Evolutionary conservation across 2,329 filamentous ascomycete species (phyloP), one percentile per base, ranked within the genome.

Genomic region (Beauveria asiatica): DNA sequence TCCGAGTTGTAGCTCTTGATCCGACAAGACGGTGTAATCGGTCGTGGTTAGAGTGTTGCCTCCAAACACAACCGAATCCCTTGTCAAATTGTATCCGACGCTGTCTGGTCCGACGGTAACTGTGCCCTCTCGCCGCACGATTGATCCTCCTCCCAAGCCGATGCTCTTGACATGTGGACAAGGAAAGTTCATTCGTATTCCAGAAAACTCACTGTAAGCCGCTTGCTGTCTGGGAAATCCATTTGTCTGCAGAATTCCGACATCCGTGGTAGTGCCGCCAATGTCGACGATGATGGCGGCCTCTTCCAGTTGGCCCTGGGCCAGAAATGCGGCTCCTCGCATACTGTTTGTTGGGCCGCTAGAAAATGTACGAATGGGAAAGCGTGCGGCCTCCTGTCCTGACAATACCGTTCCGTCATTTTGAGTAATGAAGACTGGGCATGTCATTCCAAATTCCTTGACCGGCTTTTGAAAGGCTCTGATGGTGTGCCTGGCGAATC

Each of bases 221-320:
- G 83, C 81, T 54, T 83, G 80, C 67, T 86, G 82, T 37, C 84
- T 76, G 0, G 85, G 86, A 54, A 88, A 85, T 0, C 85, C 85
- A 53, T 81, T 86, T 0, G 80, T 75, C 7, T 84, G 75, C 3
- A 88, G 69, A 0, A 86, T 70, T 0, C 85, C 84, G 11, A 86
- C 82, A 64, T 88, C 85, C 0, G 83, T 82, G 0, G 85, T 88
- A 0, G 85, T 88, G 3, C 85, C 85, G 0, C 85, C 85, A 57
- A 88, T 82, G 65, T 88, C 85, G 2, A 87, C 80, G 0, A 88
- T 84, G 73, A 87, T 82, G 64, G 78, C 71, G 0, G 74, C 70
- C 59, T 77, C 71, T 2, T 70, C 67, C 21, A 67, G 58, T n/a
- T 72, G 62, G 3, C 68, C 67, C 44, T 76, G 72, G 0, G 76